Base-by-base conservation (phyloP, 371 early-diverging fungal genomes). In the Mucor lusitanicus region DNA sequence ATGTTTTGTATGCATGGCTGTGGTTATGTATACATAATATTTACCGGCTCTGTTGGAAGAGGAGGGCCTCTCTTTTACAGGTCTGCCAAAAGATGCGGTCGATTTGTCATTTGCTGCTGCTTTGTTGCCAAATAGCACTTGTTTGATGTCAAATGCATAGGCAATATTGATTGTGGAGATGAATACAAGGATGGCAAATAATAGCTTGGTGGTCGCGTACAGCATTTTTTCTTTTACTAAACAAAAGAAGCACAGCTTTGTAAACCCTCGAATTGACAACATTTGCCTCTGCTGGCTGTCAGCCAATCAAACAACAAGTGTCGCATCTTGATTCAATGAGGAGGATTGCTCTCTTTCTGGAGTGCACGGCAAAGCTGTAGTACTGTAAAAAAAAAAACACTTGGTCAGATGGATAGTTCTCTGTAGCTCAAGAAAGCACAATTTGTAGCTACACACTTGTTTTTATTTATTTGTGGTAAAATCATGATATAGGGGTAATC, bases 181-280 rank as follows among this genome's bases (percentile, higher is more conserved):
- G 23, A 50, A 23, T 3, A 23, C 12, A 12, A 50, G 23, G 2
- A 21, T 25, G 4, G 50, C 12, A 9, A 23, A 50, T 50, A 50
- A 19, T 50, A n/a, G n/a, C n/a, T 25, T 50, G n/a, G 50, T 50
- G 21, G 50, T 50, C 50, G 50, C 50, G 50, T 50, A 12, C 8
- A 50, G 21, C 50, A 50, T 50, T 50, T 23, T 50, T 50, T 48
- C 23, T 72, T 37, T 83, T 85, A 33, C 3, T 9, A 50, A 50
- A 25, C 50, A 50, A 50, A 48, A 21, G 48, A 23, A 19, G 46
- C 8, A 50, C 33, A 25, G 23, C 12, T 50, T 23, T 50, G 50
- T 21, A 21, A 21, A 50, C 12, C 25, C 19, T 44, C 19, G 25
- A 50, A 50, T 50, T 50, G 25, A 50, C 50, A 50, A 50, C 44